Evolutionary conservation across 106 monocot genomes (phyloP), one percentile per base, ranked within the genome.

Genomic region (Alisma plantagoaquatica): DNA sequence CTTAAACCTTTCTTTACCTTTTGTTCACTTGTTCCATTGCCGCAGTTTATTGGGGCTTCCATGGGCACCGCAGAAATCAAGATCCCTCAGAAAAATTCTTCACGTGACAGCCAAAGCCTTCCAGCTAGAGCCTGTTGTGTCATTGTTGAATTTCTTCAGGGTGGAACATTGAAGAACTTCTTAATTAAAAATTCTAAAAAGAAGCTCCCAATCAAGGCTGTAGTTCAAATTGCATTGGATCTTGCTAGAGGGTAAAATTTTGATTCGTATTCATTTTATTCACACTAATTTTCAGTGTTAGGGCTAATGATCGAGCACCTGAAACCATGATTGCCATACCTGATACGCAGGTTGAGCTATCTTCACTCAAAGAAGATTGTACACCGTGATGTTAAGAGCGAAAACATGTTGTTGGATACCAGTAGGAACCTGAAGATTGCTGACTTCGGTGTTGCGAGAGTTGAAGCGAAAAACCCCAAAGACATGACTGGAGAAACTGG

Each of bases 401-500:
- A 92, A 50, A 92, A 92, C 43, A 85, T 85, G 85, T 64, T 92
- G 16, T 56, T 92, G 1, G 74, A 71, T 51, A 42, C 28, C 22
- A 41, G 61, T 32, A 62, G 64, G 62, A 71, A 26, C 30, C 60
- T 84, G 12, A 87, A 87, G 53, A 94, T 94, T 58, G 93, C 93
- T 21, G 93, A 94, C 56, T 94, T 93, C 67, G 92, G 92, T 22
- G 92, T 93, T 50, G 92, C 92, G 46, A 82, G 92, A 27, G 92
- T 87, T 49, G 93, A 94, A 53, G 87, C 93, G 20, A 72, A 77
- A 49, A 82, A 83, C 52, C 80, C 77, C 11, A 65, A 69, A 30
- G 84, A 96, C 49, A 88, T 96, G 96, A 96, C 96, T 27, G 96
- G 96, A 22, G 84, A 88, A 78, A 96, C 87, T 16, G 96, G 96